These are phyloP conservation scores for Phytophthora colocasiae DNA, from an alignment of 352 stramenopile species.

Conservation along the genomic window DNA sequence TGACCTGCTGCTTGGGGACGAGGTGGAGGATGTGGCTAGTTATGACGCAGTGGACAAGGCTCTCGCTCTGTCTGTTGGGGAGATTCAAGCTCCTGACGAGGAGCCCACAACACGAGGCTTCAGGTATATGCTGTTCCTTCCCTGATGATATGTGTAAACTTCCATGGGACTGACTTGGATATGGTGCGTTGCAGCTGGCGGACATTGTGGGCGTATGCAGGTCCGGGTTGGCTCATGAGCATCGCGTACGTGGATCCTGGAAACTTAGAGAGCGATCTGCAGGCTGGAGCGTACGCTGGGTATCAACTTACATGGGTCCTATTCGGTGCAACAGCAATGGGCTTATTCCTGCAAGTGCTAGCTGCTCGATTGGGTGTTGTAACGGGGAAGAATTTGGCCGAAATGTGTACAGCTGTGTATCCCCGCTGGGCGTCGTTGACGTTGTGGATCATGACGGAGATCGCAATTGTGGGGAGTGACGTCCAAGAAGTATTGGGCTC, in stretches of 20 bases:
- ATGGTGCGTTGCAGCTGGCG: slow-evolving; percentile 50
- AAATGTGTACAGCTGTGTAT: slow-evolving; percentile 88
- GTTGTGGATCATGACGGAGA: slow-evolving; percentile 94
- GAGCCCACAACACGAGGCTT: slow-evolving; percentile 33
- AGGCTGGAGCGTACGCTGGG: slow-evolving; percentile 89
- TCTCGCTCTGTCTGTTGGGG: slow-evolving; percentile 53
- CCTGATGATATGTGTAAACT: not conserved
- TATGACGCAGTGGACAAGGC: slow-evolving; percentile 68
- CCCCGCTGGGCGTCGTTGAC: slow-evolving; percentile 74
- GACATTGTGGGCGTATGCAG: slow-evolving; percentile 84
- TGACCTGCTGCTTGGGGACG: slow-evolving; percentile 39
- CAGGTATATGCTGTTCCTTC: slow-evolving; percentile 30
- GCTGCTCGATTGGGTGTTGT: slow-evolving; percentile 93
- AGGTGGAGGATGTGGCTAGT: slow-evolving; percentile 28
- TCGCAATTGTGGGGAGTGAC: slow-evolving; percentile 93
- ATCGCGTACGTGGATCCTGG: slow-evolving; percentile 97
- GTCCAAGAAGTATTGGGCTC: slow-evolving; percentile 94
- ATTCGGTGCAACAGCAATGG: slow-evolving; percentile 90
- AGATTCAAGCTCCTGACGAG: slow-evolving; percentile 63
- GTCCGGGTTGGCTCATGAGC: slow-evolving; percentile 92
- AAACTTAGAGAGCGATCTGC: slow-evolving; percentile 96
- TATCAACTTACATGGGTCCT: slow-evolving; percentile 95
- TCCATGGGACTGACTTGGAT: not conserved
- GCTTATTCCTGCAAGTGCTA: slow-evolving; percentile 94
- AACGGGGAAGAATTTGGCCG: slow-evolving; percentile 91